phyloP scores from a whole-genome alignment of 176 grass and related monocot species.

The Hordeum marinum region DNA sequence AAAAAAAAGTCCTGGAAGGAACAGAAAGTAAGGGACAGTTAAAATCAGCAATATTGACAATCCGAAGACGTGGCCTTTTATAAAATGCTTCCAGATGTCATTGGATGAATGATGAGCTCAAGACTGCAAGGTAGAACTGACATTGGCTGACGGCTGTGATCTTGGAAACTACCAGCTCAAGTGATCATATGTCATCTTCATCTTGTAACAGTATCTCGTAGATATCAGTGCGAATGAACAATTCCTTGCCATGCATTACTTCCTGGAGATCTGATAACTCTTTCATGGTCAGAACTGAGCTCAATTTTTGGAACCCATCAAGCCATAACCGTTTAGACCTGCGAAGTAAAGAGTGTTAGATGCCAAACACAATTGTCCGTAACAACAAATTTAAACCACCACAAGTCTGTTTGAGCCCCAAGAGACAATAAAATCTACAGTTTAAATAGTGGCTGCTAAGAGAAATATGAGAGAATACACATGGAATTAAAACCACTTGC shows the following conservation, averaged over 20 bases:
- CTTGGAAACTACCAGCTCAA: conserved; percentile 6
- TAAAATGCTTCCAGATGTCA: background rate
- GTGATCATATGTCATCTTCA: conserved; percentile 47
- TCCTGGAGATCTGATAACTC: conserved; percentile 94
- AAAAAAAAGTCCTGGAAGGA: conserved; percentile 8
- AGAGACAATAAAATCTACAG: background rate
- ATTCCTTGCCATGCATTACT: conserved; percentile 94
- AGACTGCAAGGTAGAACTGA: conserved; percentile 11
- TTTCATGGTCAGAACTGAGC: conserved; percentile 70
- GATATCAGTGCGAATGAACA: conserved; percentile 86
- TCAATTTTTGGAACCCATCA: conserved; percentile 86
- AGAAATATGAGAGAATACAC: background rate
- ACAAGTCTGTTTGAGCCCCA: background rate
- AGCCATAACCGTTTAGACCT: conserved; percentile 98
- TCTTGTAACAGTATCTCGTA: conserved; percentile 94
- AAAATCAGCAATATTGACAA: background rate
- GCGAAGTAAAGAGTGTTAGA: background rate
- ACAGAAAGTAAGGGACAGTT: background rate
- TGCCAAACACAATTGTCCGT: background rate
- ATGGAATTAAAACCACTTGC: background rate
- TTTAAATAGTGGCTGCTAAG: background rate
- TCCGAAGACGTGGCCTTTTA: background rate
- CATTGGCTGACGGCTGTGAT: background rate
- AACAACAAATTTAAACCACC: conserved; percentile 10
- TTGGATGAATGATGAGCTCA: background rate